Evolutionary conservation across 1,139 yeast species (phyloP), one percentile per base, ranked within the genome.

Genomic region (Candida tunisiensis): DNA sequence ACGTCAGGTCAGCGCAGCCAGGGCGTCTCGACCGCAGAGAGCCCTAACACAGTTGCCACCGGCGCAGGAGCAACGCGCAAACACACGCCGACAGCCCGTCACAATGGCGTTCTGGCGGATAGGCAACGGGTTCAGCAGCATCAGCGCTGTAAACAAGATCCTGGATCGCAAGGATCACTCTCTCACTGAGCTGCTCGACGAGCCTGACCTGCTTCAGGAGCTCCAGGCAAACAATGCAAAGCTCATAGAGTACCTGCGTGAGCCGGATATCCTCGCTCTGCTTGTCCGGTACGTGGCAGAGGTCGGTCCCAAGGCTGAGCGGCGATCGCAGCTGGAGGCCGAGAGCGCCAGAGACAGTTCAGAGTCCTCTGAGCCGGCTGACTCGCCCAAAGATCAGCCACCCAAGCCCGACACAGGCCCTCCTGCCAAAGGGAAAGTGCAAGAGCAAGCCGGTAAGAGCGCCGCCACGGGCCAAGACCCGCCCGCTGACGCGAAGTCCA

Each of bases 141-240:
- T 73, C 26, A 72, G 85, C 7, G 68, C 78, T 33, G 71, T 85
- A 31, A 71, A 80, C 37, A 71, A 74, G 30, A 61, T 85, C 25
- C 62, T 88, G 37, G 79, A 75, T 39, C 60, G 61, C 36, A 62
- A 67, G 27, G 61, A 61, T 35, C 55, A 53, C 36, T 46, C 73
- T 5, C 57, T 85, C 32, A 62, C 68, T 32, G 80, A 78, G 38
- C 53, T 85, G 21, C 58, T 85, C 37, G 93, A 83, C 44, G 94
- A 85, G 45, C 79, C 71, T 36, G 95, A 83, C 39, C 58, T 88
- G 29, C 61, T 83, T 19, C 92, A 85, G 37, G 94, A 85, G 47
- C 60, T 85, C 26, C 58, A 78, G 40, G 71, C 83, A 19, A 82
- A 92, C 34, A 85, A 85, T 49, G 70, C 88, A 21, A 69, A 74